Evolutionary conservation across 441 rosid genomes (phyloP).

Genomic region (Flueggea neowawraea): DNA sequence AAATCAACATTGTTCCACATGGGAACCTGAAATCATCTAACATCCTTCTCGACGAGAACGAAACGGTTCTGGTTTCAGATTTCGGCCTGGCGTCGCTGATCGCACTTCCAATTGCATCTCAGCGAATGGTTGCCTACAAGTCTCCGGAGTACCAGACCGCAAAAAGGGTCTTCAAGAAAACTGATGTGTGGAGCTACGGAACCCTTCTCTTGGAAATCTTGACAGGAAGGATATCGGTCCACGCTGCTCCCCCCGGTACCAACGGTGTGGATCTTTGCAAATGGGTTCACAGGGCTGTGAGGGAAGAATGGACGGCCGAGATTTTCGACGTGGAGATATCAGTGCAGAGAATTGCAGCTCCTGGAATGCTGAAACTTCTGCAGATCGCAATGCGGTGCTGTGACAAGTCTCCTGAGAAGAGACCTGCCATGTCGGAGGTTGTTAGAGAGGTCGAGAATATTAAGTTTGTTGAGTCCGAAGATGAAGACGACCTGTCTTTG

Average conservation of each 20-base stretch:
- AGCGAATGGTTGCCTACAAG: conserved; percentile 34
- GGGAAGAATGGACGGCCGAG: conserved; percentile 75
- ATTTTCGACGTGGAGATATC: conserved; percentile 52
- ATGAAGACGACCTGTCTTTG: conserved; percentile 33
- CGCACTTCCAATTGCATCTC: conserved; percentile 39
- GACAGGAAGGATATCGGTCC: conserved; percentile 32
- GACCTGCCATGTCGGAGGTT: conserved; percentile 53
- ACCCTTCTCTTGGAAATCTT: conserved; percentile 45
- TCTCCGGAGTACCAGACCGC: conserved; percentile 43
- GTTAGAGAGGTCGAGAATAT: conserved; percentile 41
- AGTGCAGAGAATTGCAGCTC: conserved; percentile 30
- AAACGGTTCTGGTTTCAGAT: conserved; percentile 41
- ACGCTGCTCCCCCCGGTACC: conserved; percentile 47
- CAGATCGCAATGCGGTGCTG: conserved; percentile 48
- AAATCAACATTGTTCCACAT: conserved; percentile 29
- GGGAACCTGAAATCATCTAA: conserved; percentile 61
- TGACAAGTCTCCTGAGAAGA: conserved; percentile 39
- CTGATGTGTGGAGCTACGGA: conserved; percentile 62
- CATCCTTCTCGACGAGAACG: conserved; percentile 41
- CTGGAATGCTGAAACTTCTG: conserved; percentile 47
- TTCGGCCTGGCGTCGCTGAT: conserved; percentile 38
- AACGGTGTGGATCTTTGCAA: conserved; percentile 45
- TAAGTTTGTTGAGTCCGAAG: conserved; percentile 25
- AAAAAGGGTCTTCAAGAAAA: conserved; percentile 31
- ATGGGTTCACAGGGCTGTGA: conserved; percentile 63